Percentiles rank a stretch among this genome's conserved stretches.
Conservation (phyloP, 2,329 filamentous ascomycete genomes). For the Grosmannia serpens region DNA sequence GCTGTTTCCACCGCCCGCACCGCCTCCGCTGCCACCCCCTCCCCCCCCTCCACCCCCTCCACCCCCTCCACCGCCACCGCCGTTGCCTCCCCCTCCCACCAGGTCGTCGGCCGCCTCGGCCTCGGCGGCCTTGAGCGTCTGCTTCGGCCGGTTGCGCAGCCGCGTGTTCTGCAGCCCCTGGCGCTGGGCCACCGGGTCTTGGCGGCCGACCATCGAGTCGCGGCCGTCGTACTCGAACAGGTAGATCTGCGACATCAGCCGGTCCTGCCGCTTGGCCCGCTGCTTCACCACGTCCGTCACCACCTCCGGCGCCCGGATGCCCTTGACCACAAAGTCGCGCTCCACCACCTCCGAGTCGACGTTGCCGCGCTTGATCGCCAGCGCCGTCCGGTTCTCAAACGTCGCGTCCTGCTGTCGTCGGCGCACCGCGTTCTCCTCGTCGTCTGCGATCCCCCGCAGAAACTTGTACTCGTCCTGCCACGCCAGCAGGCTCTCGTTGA, state of each 20-base stretch:
- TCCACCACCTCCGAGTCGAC: constrained; percentile 33
- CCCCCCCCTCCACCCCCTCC: neutral
- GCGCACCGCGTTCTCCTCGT: constrained; percentile 44
- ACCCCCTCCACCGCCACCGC: neutral
- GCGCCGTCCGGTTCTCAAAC: constrained; percentile 24
- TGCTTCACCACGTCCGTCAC: constrained; percentile 33
- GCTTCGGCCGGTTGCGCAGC: constrained; percentile 44
- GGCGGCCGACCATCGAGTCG: constrained; percentile 43
- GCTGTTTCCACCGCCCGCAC: too few species aligned
- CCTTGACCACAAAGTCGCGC: constrained; percentile 40
- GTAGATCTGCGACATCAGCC: constrained; percentile 47
- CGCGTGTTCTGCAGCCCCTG: constrained; percentile 44
- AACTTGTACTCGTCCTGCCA: constrained; percentile 45
- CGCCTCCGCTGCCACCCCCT: constrained; percentile 9
- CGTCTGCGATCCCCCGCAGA: constrained; percentile 39
- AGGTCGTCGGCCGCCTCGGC: constrained; percentile 28
- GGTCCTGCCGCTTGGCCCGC: constrained; percentile 38
- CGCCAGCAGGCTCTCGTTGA: constrained; percentile 33
- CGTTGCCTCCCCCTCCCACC: neutral
- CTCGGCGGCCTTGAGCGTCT: constrained; percentile 48
- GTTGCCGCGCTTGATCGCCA: constrained; percentile 34
- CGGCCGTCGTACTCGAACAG: constrained; percentile 51
- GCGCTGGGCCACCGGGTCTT: constrained; percentile 45
- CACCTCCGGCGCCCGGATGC: constrained; percentile 34
- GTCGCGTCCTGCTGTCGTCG: constrained; percentile 29